A percentile compares a stretch with the other conserved stretches of the same genome.
phyloP scores from a whole-genome alignment of 2,329 filamentous ascomycete genomes.

The Colletotrichum costaricense region DNA sequence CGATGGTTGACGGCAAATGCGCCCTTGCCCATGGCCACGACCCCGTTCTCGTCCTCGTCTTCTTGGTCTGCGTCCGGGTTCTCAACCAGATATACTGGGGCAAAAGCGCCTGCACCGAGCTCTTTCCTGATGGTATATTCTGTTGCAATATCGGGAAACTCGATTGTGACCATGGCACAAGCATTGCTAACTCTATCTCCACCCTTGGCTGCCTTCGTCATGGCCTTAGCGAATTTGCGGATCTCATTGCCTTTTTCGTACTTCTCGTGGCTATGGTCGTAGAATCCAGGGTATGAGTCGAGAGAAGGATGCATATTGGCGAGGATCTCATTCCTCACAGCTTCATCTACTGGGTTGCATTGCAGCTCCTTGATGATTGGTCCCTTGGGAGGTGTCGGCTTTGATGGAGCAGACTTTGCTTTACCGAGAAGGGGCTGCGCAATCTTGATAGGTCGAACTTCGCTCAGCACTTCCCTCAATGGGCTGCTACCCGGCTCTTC shows the following conservation, averaged over 20 bases:
- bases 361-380: constrained; percentile 84
- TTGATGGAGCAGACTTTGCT: constrained; percentile 50
- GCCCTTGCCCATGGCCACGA: constrained; percentile 69
- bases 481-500: constrained; percentile 75
- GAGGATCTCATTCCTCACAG: constrained; percentile 79
- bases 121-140: constrained; percentile 86
- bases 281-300: constrained; percentile 81
- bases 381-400: constrained; percentile 64
- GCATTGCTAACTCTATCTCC: constrained; percentile 72
- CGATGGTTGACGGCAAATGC: constrained; percentile 68
- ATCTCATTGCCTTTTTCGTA: constrained; percentile 81
- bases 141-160: constrained; percentile 72
- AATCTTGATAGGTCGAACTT: constrained; percentile 58
- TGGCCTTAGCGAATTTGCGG: constrained; percentile 80
- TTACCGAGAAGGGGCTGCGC: constrained; percentile 63
- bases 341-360: constrained; percentile 90
- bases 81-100: constrained; percentile 92
- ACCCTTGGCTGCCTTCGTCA: constrained; percentile 66
- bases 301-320: constrained; percentile 79
- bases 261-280: constrained; percentile 73
- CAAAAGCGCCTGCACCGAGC: constrained; percentile 92
- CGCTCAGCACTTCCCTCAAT: constrained; percentile 72
- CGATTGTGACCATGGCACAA: constrained; percentile 70
- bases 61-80: constrained; percentile 66
- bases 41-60: constrained; percentile 57